These are phyloP conservation scores for Bipolaris oryzae DNA, from an alignment of 2,329 filamentous ascomycete genomes.

Conservation along the genomic window DNA sequence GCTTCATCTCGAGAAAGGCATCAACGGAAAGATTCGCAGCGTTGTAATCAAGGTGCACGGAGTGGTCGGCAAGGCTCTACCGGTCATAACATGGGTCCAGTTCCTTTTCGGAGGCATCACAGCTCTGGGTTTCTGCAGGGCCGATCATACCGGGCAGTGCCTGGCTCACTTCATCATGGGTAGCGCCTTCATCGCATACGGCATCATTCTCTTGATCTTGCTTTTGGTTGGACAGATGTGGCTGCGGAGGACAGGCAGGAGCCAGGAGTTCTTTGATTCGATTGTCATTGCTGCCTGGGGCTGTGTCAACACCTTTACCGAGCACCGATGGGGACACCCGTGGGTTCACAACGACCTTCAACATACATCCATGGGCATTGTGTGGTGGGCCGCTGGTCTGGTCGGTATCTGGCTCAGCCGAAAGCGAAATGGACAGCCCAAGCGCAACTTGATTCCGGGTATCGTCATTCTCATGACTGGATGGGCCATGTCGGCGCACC, in stretches of 20 bases:
- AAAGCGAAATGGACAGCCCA: constrained; percentile 80
- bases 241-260: constrained; percentile 80
- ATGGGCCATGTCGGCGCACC: constrained; percentile 93
- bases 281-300: constrained; percentile 92
- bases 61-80: constrained; percentile 84
- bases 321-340: constrained; percentile 86
- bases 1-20: constrained; percentile 83
- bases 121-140: constrained; percentile 87
- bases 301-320: constrained; percentile 96
- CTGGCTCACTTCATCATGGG: constrained; percentile 99
- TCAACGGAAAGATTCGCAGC: constrained; percentile 77
- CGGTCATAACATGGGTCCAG: constrained; percentile 85
- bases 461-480: constrained; percentile 92
- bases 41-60: constrained; percentile 76
- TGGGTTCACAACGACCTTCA: constrained; percentile 97
- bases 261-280: constrained; percentile 97
- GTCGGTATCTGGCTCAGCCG: constrained; percentile 90
- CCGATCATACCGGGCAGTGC: constrained; percentile 90
- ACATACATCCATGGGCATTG: constrained; percentile 98
- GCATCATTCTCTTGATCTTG: constrained; percentile 82
- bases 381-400: constrained; percentile 96
- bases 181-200: constrained; percentile 92
- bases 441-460: constrained; percentile 90
- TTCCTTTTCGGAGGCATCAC: constrained; percentile 97
- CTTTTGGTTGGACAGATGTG: constrained; percentile 87